Base-by-base conservation (phyloP, 2,329 filamentous ascomycete genomes). In the Nemania serpens region DNA sequence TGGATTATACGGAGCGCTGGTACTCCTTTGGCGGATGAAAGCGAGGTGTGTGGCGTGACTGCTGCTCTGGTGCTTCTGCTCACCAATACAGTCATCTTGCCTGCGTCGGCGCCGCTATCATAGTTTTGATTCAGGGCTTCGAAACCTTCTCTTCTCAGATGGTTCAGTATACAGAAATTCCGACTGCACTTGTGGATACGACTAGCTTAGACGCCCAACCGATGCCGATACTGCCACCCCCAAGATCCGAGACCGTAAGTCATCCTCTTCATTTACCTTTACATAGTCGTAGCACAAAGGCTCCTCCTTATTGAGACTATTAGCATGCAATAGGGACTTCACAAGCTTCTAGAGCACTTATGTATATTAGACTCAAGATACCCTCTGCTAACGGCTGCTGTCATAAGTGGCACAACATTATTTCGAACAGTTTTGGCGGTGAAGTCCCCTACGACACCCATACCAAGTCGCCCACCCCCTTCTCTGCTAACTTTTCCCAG, bases 81-180 rank as follows among this genome's bases (percentile, higher is more conserved):
- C 11, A 64, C 33, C 15, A 43, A 7, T 3, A 47, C 48, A 77
- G 73, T 6, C 75, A 78, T 54, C 64, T 76, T 3, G 75, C 75
- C 1, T 78, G 75, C 49, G 65, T 77, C n/a, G 76, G 76, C 2
- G 75, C 75, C 1, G 59, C 70, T 29, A 76, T 77, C 43, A 68
- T 75, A 1, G 63, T 78, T 45, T 53, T 78, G 1, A 70, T 71
- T 2, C 73, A 75, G 22, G 75, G 74, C 2, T 77, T 78, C 37
- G 75, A 77, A 63, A 75, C 76, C 0, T 76, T 77, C 58, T 77
- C 75, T 1, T 74, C 76, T 58, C 71, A 77, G 63, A 76, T 77
- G 70, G 73, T 77, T 34, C 67, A 66, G 10, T 74, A 73, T 59
- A 67, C 74, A 18, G 68, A 74, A 17, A 55, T 61, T 13, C 73